Evolutionary conservation across 2,329 filamentous ascomycete genomes (phyloP), one percentile per base, ranked within the genome.

Genomic region (Hymenoscyphus fraxineus): DNA sequence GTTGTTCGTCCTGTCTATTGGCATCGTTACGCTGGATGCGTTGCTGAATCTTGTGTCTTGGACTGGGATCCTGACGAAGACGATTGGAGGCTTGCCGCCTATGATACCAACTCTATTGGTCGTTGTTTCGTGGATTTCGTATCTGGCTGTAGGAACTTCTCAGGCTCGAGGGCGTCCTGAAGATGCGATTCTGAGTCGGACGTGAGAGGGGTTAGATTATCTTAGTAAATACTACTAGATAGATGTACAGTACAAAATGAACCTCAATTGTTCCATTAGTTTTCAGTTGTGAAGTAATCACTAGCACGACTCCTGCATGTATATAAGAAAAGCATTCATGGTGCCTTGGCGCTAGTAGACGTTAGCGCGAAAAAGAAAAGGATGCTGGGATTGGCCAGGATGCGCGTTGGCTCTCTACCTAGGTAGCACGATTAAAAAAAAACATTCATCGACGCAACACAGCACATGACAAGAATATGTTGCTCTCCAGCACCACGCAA

Each of bases 121-220:
- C 15, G 55, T 68, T 1, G 32, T 67, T 51, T 70, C 66, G 31
- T 73, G 71, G 71, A 40, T 64, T 47, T 55, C 59, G 44, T 71
- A 71, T 64, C 31, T 61, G 6, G 51, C 47, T 19, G 16, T 56
- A 9, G 59, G 59, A n/a, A 22, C 41, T 35, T 60, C 59, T n/a
- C 40, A 31, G n/a, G 27, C 59, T 15, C 4, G 41, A 31, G 44
- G 31, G 16, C 22, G 31, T 16, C 59, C 59, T 27, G 59, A 60
- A 54, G 59, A 60, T 16, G 44, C 44, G 16, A 60, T 60, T 32
- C 16, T 35, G 47, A 47, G 16, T 54, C 47, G 22, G 19, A 60
- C 27, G 58, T 41, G 38, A 35, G 38, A 35, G 41, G 32, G 41
- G 1, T 9, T 12, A 54, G 22, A 38, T 54, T 27, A 13, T 54